Base-by-base conservation (phyloP, 306 rosid species). In the Sindora glabra region DNA sequence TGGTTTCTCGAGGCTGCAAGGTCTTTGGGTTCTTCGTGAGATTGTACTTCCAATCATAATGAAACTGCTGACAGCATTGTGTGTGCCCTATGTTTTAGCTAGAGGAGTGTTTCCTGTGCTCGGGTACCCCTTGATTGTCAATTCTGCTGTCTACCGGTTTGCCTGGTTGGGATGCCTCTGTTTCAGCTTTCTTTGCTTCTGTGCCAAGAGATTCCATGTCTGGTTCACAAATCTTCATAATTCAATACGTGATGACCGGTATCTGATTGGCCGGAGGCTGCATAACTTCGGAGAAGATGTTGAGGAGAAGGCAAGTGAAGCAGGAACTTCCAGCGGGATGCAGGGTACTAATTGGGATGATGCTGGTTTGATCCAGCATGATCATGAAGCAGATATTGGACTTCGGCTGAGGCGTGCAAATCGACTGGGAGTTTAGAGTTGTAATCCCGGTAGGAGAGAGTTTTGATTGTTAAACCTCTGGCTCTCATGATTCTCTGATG, bases 221-320 rank as follows among this genome's bases (percentile, higher is more conserved):
- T 94, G 99, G 99, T 86, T 94, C 71, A 89, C 97, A 75, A 94
- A 94, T 71, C 99, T 94, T 60, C 99, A 94, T 62, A 94, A 94
- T 62, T 84, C 99, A 60, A 94, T 94, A 44, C 97, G 99, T 0
- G 99, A 92, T 8, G 99, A 92, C 64, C 97, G 97, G 22, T 92
- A 92, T 74, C 82, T 89, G 41, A 75, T 94, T 38, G 97, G 99
- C 33, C 89, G 99, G 25, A 77, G 90, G 73, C 83, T 94, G 80
- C 99, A 89, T 71, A 94, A 94, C 79, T 94, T n/a, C 1, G 99
- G 99, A 16, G 99, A 88, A 62, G 70, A 62, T 49, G 69, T 13
- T 4, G 36, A 25, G 37, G 75, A 44, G 66, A 82, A 69, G 61
- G 73, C 56, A 26, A 82, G 9, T 15, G 84, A 77, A 33, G 74